Percentiles rank a stretch among this genome's conserved stretches.
phyloP scores from a whole-genome alignment of 768 basidiomycete species.

The Kwoniella newhampshirensis region DNA sequence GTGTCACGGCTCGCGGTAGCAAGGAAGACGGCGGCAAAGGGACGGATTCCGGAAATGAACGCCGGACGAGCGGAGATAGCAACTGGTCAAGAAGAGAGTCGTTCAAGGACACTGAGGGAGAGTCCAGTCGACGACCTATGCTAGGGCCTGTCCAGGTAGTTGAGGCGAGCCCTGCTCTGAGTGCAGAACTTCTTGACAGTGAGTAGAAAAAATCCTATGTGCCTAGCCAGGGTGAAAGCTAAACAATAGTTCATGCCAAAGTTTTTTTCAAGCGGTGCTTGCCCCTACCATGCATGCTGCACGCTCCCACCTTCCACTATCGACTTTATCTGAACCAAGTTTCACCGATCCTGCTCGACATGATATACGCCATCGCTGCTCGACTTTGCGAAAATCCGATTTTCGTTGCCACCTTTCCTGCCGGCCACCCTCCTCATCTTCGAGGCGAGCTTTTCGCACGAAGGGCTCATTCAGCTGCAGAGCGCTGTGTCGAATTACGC shows the following conservation, averaged over 20 bases:
- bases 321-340: conserved; percentile 41
- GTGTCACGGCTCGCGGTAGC: conserved; percentile 5
- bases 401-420: conserved; percentile 26
- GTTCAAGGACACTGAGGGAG: conserved; percentile 14
- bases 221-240: background rate
- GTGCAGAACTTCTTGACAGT: conserved; percentile 49
- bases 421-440: conserved; percentile 25
- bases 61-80: conserved; percentile 17
- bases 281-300: conserved; percentile 48
- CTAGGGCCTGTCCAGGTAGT: conserved; percentile 35
- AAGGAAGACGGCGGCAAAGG: conserved; percentile 15
- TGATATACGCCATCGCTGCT: conserved; percentile 47
- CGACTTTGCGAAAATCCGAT: conserved; percentile 35
- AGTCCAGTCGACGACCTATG: conserved; percentile 5
- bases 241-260: conserved; percentile 1
- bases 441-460: conserved; percentile 46
- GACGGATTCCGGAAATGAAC: conserved; percentile 1
- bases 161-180: conserved; percentile 36
- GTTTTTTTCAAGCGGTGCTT: conserved; percentile 45
- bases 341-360: conserved; percentile 43
- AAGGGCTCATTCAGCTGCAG: conserved; percentile 31
- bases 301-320: conserved; percentile 48
- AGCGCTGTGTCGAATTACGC: conserved; percentile 22
- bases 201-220: conserved; percentile 10
- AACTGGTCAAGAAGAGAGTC: conserved; percentile 14